Evolutionary conservation across 169 alveolate genomes (phyloP), one percentile per base, ranked within the genome.

Genomic region (Cryptosporidium xiaoi): DNA sequence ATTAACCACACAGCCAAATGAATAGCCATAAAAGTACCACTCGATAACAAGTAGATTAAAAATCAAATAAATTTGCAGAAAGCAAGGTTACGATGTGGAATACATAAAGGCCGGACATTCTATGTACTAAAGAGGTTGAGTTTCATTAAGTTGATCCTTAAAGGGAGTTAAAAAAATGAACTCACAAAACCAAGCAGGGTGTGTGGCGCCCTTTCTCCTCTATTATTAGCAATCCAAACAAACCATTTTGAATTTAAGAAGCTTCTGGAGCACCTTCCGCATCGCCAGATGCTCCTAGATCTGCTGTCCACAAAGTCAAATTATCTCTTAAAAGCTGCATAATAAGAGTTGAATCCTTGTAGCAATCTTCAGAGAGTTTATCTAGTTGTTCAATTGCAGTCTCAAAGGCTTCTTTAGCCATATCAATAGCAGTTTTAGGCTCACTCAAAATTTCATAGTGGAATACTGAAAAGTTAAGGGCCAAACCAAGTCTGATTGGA

Each of bases 371-470:
- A 33, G 93, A 92, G 53, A 97, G 98, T 87, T 94, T 95, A 91
- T 97, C 99, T 69, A 97, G 91, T 71, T 96, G 98, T 33, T 98
- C 96, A 67, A 97, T 95, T 66, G 99, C 99, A 71, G 95, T 98
- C 83, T 97, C 99, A 89, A 97, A 97, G 29, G 99, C 98, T 55
- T 93, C 95, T 83, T 96, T 96, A 36, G 99, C 99, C 97, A 98
- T 93, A 69, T 96, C 97, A 92, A 99, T 97, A 64, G 99, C 99
- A 94, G 97, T 98, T 82, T 96, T 97, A n/a, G 99, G 99, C 85
- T 97, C 97, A 87, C 95, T 95, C 93, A 97, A 94, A 44, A 98
- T 98, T 93, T 98, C 99, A 92, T 98, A 98, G 94, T 96, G 97
- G 96, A 98, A 98, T 65, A 98, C 99, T 16, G 99, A 97, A 95